Evolutionary conservation across 139 green algal species (phyloP), one percentile per base, ranked within the genome.

Genomic region (Coelastrella sp.): DNA sequence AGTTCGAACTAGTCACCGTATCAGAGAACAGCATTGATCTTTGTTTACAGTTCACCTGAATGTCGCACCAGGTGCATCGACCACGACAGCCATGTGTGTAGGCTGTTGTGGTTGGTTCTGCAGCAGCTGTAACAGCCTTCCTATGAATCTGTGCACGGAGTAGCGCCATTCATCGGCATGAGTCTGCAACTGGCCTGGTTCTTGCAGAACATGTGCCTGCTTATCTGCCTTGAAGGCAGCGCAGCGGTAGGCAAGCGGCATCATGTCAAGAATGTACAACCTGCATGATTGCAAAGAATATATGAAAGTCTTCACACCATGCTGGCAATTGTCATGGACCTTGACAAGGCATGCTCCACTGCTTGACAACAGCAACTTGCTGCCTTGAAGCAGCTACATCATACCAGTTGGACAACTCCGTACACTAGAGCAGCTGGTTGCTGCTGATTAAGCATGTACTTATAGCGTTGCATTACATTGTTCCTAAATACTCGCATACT

Each of bases 21-120:
- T n/a, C n/a, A n/a, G n/a, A n/a, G n/a, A n/a, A n/a, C n/a, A n/a
- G n/a, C n/a, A n/a, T n/a, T n/a, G n/a, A n/a, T n/a, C n/a, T n/a
- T n/a, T n/a, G n/a, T n/a, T n/a, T n/a, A n/a, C n/a, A n/a, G 30
- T 79, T 2, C 40, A 84, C 89, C 91, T 88, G 79, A 93, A 96
- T 27, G 69, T 96, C 59, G 93, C 91, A 21, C 89, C 92, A 21
- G 73, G 73, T 2, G 88, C 86, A 67, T 96, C 93, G 38, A 96
- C 89, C 25, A 95, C 93, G 0, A 94, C 89, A 3, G 92, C 92
- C 63, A 96, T 77, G 83, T 96, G 93, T 2, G 89, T 95, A 17
- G 92, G 91, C 13, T 67, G 68, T 30, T 85, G 85, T 35, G 68
- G 9, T 8, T 90, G 62, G 59, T 91, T 86, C 67, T 91, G 72